Evolutionary conservation across 2,329 filamentous ascomycete genomes (phyloP), one percentile per base, ranked within the genome.

Genomic region (Colletotrichum eremochloae): DNA sequence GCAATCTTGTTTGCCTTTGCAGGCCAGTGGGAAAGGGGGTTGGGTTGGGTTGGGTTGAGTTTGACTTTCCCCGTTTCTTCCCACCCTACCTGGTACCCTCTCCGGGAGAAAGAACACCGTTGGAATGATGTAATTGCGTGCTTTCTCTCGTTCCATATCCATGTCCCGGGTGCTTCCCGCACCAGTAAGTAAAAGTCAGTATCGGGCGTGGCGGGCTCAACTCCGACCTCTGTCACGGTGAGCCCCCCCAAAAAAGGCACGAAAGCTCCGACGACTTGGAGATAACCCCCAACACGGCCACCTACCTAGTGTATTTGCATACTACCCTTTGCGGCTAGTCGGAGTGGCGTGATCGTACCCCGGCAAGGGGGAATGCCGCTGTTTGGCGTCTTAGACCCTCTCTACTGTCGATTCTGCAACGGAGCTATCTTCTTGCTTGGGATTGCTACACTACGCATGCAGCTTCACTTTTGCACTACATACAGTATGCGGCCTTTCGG

Each of bases 301-400:
- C 42, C 9, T n/a, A n/a, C 20, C 24, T 6, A 44, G 42, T 44
- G 44, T 46, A 46, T 8, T 24, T 24, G 24, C 24, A 24, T 24
- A 64, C 60, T 67, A 60, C 42, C 46, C 42, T 15, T 48, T 18
- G 18, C 44, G 29, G 24, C 24, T 70, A 61, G 60, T n/a, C n/a
- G 9, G 11, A 36, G 31, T 65, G 46, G 66, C 66, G 48, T 56
- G 38, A 64, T 48, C 55, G 3, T 40, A 64, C 31, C 66, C 70
- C 31, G 38, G 69, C 9, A n/a, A 8, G 2, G 36, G 12, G 2
- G 36, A 11, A 36, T n/a, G 4, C 42, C 36, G 31, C 50, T 15
- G 15, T 24, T 60, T 24, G 24, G 42, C 15, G 44, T 33, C 5
- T 14, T 9, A 7, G 3, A 52, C 44, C 53, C 66, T 31, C 69